Conservation (phyloP, 257 asterid species). For the Penstemon barbatus region DNA sequence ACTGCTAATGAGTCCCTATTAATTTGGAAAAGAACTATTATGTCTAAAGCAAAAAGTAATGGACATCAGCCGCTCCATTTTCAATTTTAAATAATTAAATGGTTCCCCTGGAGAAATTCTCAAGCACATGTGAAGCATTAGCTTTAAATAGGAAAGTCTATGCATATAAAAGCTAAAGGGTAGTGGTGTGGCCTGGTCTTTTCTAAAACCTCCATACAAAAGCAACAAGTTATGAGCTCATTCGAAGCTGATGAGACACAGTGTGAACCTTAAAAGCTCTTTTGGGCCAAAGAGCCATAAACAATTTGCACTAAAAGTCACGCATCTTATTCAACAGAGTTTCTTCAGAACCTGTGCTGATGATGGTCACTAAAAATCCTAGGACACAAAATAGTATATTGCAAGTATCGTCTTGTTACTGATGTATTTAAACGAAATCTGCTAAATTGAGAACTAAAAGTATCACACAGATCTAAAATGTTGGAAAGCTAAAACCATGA, state of each 20-base stretch:
- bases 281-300: conserved; percentile 33
- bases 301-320: conserved; percentile 1
- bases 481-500: neutral
- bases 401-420: neutral
- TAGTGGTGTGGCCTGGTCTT: conserved; percentile 29
- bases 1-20: conserved; percentile 46
- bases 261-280: conserved; percentile 17
- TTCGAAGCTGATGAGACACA: conserved; percentile 29
- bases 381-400: neutral
- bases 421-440: conserved; percentile 1
- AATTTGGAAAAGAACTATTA: conserved; percentile 40
- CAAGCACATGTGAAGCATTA: conserved; percentile 55
- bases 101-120: conserved; percentile 28
- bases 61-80: conserved; percentile 39
- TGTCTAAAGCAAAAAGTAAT: conserved; percentile 29
- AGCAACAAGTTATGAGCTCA: conserved; percentile 29
- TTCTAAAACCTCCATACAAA: conserved; percentile 20
- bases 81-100: conserved; percentile 19
- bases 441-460: neutral
- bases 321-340: neutral
- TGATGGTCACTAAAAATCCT: conserved; percentile 15
- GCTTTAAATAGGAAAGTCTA: conserved; percentile 33
- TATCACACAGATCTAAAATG: neutral
- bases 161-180: conserved; percentile 23
- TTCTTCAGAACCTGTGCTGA: conserved; percentile 19